Conservation (phyloP, 805 yeast species). For the Kluyveromyces dobzhanskii region DNA sequence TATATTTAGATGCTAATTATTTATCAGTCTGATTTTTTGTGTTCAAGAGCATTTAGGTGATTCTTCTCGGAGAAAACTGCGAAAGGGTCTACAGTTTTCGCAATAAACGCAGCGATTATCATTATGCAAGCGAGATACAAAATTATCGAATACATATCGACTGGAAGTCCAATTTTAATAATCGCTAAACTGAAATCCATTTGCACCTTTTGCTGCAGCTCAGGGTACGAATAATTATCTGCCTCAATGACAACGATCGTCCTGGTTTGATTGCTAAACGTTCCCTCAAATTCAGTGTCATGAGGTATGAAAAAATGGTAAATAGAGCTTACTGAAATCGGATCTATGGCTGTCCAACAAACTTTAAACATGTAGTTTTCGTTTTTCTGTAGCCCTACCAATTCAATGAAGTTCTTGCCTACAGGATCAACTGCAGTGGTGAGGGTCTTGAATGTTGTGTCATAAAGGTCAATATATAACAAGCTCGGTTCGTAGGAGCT, state of each 20-base stretch:
- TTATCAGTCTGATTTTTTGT: too few species aligned
- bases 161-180: constrained; percentile 18
- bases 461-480: constrained; percentile 6
- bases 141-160: constrained; percentile 16
- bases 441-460: constrained; percentile 3
- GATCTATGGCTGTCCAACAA: constrained; percentile 27
- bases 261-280: constrained; percentile 7
- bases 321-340: constrained; percentile 14
- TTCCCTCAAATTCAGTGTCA: constrained; percentile 6
- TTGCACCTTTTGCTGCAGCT: constrained; percentile 10
- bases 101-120: constrained; percentile 1
- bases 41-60: too few species aligned
- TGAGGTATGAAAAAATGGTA: constrained; percentile 10
- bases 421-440: constrained; percentile 3
- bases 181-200: constrained; percentile 17
- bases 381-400: constrained; percentile 10
- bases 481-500: constrained; percentile 5
- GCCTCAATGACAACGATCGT: constrained; percentile 10
- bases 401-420: constrained; percentile 10
- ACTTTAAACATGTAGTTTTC: constrained; percentile 19
- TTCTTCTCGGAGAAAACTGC: not conserved
- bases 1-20: too few species aligned
- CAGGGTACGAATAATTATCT: constrained; percentile 16
- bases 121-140: constrained; percentile 10
- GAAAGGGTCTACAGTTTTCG: not conserved